Evolutionary conservation across 2,329 filamentous ascomycete genomes (phyloP).

Genomic region (Neonectria faginata): DNA sequence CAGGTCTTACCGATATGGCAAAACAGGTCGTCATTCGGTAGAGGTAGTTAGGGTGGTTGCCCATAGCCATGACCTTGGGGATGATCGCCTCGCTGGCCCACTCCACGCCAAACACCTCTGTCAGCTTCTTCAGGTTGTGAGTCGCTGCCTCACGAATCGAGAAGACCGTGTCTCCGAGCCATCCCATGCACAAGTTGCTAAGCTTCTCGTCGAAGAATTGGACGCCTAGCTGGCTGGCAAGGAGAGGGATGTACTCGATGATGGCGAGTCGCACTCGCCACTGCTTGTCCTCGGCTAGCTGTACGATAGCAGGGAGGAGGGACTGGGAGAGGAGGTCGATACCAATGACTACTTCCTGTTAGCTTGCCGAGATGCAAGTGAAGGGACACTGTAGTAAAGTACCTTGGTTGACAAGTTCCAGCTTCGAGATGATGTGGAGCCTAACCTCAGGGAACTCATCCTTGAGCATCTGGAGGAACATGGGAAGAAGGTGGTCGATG

Average conservation of each 20-base stretch:
- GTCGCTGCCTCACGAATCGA: slow-evolving; percentile 98
- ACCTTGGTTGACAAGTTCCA: slow-evolving; percentile 98
- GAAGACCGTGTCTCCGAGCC: slow-evolving; percentile 98
- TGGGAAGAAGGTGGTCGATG: slow-evolving; percentile 94
- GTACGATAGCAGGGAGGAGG: slow-evolving; percentile 94
- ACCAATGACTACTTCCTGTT: slow-evolving; percentile 80
- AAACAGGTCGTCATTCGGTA: slow-evolving; percentile 99
- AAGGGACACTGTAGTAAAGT: slow-evolving; percentile 44
- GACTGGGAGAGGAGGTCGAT: slow-evolving; percentile 98
- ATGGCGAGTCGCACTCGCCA: slow-evolving; percentile 98
- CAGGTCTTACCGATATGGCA: slow-evolving; percentile 87
- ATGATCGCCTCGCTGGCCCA: slow-evolving; percentile 98
- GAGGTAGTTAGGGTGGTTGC: slow-evolving; percentile 96
- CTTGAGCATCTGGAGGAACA: slow-evolving; percentile 99
- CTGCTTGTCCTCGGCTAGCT: slow-evolving; percentile 98
- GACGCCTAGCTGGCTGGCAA: slow-evolving; percentile 94
- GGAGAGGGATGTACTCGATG: slow-evolving; percentile 97
- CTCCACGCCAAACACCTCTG: slow-evolving; percentile 97
- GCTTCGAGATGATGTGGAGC: slow-evolving; percentile 99
- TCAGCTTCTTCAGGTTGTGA: slow-evolving; percentile 97
- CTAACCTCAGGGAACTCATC: slow-evolving; percentile 98
- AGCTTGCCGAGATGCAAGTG: slow-evolving; percentile 26
- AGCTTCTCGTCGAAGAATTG: slow-evolving; percentile 99
- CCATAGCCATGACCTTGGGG: slow-evolving; percentile 98
- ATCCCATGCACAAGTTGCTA: slow-evolving; percentile 95